phyloP scores from a whole-genome alignment of 108 stramenopile genomes.

The Conticribra weissflogii region DNA sequence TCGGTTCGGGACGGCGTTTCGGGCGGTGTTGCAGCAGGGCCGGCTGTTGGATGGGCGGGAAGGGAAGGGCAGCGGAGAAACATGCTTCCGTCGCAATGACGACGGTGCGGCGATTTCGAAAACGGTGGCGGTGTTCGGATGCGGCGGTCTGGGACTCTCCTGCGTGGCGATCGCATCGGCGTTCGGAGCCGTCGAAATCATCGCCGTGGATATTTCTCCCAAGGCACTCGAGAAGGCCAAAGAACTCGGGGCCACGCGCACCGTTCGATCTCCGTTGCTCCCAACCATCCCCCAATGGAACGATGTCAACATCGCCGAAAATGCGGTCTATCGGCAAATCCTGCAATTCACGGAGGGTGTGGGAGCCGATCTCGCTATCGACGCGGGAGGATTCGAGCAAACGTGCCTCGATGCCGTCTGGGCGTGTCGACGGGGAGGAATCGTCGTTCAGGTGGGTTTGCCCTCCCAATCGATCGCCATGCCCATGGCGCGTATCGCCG shows the following conservation, averaged over 20 bases:
- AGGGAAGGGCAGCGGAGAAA: too few relatives aligned
- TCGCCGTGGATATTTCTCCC: constrained; percentile 76
- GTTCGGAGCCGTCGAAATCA: constrained; percentile 45
- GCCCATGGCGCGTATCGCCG: constrained; percentile 80
- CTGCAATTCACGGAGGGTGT: constrained; percentile 46
- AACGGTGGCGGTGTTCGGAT: constrained; percentile 65
- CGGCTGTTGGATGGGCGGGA: too few relatives aligned
- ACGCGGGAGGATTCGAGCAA: constrained; percentile 72
- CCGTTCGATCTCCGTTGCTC: constrained; percentile 9
- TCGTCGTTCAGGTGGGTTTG: constrained; percentile 81
- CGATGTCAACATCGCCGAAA: constrained; percentile 15
- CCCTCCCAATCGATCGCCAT: constrained; percentile 52
- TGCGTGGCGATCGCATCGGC: constrained; percentile 76
- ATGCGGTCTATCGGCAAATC: constrained; percentile 40
- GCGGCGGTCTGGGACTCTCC: constrained; percentile 77
- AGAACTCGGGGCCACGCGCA: constrained; percentile 66
- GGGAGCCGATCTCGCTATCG: constrained; percentile 72
- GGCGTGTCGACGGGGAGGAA: constrained; percentile 53
- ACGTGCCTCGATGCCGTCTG: constrained; percentile 75
- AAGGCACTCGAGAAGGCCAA: constrained; percentile 62
- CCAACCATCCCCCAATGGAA: constrained; percentile 3
- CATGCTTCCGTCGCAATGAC: too few relatives aligned
- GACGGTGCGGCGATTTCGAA: constrained; percentile 65
- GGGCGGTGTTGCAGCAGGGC: constrained; percentile 79
- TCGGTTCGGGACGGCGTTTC: constrained; percentile 82